These are phyloP conservation scores for Chrysanthemum lavandulifolium DNA, from an alignment of 129 eudicot genomes.

Conservation along the genomic window DNA sequence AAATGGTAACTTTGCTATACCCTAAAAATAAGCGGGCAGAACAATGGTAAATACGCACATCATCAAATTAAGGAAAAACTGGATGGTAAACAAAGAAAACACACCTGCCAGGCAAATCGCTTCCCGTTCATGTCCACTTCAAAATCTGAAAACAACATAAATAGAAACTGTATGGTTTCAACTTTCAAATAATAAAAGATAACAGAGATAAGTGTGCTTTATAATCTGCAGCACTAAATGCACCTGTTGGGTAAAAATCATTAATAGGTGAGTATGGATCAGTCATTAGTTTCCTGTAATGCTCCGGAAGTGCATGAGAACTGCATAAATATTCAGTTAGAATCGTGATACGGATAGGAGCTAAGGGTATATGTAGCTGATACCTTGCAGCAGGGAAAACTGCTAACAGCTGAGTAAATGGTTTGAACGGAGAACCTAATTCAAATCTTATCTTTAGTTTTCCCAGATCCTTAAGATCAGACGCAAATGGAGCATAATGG, in stretches of 20 bases:
- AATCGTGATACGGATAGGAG: neutral
- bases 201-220: neutral
- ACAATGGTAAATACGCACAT: too few relatives aligned
- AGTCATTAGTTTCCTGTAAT: conserved; percentile 37
- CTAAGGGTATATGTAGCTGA: too few relatives aligned
- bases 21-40: too few relatives aligned
- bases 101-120: too few relatives aligned
- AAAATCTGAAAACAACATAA: conserved; percentile 32
- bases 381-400: too few relatives aligned
- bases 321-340: conserved; percentile 29
- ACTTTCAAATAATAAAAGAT: neutral
- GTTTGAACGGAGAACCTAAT: too few relatives aligned
- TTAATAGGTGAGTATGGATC: conserved; percentile 43
- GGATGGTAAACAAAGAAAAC: too few relatives aligned
- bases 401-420: too few relatives aligned
- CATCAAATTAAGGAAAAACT: too few relatives aligned
- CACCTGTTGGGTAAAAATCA: conserved; percentile 52
- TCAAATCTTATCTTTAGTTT: too few relatives aligned
- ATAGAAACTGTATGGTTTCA: neutral
- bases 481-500: too few relatives aligned
- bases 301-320: conserved; percentile 44
- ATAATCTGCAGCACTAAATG: neutral
- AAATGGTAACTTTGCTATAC: conserved; percentile 12
- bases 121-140: conserved; percentile 39
- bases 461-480: too few relatives aligned